Conservation (phyloP, 2,329 filamentous ascomycete species). For the Trichoderma gracile region DNA sequence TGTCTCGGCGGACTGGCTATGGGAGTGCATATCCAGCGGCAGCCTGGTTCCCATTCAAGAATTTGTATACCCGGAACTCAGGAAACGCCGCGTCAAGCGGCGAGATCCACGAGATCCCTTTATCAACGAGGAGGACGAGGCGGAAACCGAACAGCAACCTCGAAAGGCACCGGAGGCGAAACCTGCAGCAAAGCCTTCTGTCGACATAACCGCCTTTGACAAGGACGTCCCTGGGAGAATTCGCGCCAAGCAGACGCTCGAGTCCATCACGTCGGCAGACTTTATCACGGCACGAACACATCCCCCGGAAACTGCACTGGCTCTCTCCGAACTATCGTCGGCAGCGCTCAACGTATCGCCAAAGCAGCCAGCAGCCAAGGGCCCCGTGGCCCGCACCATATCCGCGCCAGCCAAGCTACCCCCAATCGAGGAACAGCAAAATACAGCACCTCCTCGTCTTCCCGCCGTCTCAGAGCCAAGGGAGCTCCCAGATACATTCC, state of each 20-base stretch:
- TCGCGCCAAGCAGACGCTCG: constrained; percentile 27
- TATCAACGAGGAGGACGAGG: constrained; percentile 24
- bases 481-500: not conserved
- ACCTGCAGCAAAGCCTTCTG: constrained; percentile 29
- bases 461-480: constrained; percentile 12
- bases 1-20: constrained; percentile 82
- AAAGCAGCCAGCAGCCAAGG: constrained; percentile 35
- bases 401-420: constrained; percentile 42
- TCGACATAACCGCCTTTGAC: constrained; percentile 47
- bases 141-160: not conserved
- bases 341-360: constrained; percentile 47
- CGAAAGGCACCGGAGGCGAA: constrained; percentile 1
- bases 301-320: constrained; percentile 35
- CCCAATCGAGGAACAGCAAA: constrained; percentile 14
- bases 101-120: constrained; percentile 3
- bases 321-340: constrained; percentile 45
- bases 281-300: constrained; percentile 48
- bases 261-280: constrained; percentile 39
- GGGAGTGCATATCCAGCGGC: constrained; percentile 69
- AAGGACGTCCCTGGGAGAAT: constrained; percentile 34
- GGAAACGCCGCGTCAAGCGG: constrained; percentile 34
- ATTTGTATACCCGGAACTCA: constrained; percentile 52
- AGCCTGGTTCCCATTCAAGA: constrained; percentile 47
- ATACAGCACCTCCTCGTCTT: constrained; percentile 7
- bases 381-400: constrained; percentile 35